phyloP scores from a whole-genome alignment of 2,329 filamentous ascomycete species.

The Alternaria angustiovoidea region DNA sequence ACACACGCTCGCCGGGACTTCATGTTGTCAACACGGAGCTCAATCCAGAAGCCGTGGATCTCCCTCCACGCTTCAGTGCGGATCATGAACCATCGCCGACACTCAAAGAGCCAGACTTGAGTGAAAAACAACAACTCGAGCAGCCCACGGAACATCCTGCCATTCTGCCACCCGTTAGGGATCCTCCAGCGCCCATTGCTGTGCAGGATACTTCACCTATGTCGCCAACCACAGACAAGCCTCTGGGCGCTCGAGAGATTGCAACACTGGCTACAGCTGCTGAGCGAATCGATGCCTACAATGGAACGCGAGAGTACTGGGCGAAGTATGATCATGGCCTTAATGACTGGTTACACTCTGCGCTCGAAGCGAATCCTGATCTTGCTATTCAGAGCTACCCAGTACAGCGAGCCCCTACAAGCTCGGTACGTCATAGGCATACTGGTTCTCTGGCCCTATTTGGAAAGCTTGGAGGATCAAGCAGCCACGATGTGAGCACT shows the following conservation, averaged over 20 bases:
- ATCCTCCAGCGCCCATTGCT: slow-evolving; percentile 18
- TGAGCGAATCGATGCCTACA: slow-evolving; percentile 77
- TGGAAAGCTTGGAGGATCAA: slow-evolving; percentile 43
- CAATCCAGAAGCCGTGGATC: slow-evolving; percentile 49
- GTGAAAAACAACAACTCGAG: slow-evolving; percentile 15
- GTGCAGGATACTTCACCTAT: slow-evolving; percentile 26
- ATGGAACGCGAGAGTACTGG: slow-evolving; percentile 75
- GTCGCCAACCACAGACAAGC: slow-evolving; percentile 42
- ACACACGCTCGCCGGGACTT: slow-evolving; percentile 43
- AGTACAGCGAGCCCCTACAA: slow-evolving; percentile 37
- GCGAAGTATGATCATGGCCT: slow-evolving; percentile 78
- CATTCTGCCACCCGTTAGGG: slow-evolving; percentile 13
- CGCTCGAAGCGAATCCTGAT: slow-evolving; percentile 61
- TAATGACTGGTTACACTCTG: slow-evolving; percentile 64
- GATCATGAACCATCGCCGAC: slow-evolving; percentile 24
- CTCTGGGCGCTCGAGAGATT: slow-evolving; percentile 77
- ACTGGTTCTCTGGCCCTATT: slow-evolving; percentile 49
- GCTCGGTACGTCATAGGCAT: slow-evolving; percentile 44
- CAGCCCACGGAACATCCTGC: slow-evolving; percentile 4
- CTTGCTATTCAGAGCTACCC: slow-evolving; percentile 50
- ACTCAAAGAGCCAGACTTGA: slow-evolving; percentile 17
- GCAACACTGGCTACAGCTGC: slow-evolving; percentile 69
- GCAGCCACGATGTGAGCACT: slow-evolving; percentile 20
- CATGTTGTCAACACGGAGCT: slow-evolving; percentile 55
- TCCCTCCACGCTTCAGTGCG: slow-evolving; percentile 45